A percentile compares a stretch with the other conserved stretches of the same genome.
phyloP scores from a whole-genome alignment of 2,329 filamentous ascomycete species.

The Aspergillus alliaceus region DNA sequence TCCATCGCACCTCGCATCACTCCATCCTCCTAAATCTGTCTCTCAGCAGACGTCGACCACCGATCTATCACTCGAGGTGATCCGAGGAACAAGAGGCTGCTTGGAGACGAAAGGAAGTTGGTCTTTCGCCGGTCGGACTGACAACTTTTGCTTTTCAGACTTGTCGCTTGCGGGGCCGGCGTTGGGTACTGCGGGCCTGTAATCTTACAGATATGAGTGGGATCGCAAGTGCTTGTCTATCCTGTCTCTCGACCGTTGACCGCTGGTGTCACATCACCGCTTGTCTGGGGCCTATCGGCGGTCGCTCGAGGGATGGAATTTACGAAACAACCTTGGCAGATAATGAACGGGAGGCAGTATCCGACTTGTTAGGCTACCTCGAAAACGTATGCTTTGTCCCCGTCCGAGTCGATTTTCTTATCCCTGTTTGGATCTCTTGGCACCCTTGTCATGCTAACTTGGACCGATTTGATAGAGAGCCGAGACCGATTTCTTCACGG shows the following conservation, averaged over 20 bases:
- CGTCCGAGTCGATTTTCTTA: slow-evolving; percentile 20
- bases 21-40: not conserved
- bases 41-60: not conserved
- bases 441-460: slow-evolving; percentile 17
- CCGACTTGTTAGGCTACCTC: slow-evolving; percentile 90
- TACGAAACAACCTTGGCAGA: slow-evolving; percentile 90
- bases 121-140: slow-evolving; percentile 10
- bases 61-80: not conserved
- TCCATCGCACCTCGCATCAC: slow-evolving; percentile 2
- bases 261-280: slow-evolving; percentile 46
- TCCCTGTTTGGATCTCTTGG: slow-evolving; percentile 5
- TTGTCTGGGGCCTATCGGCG: slow-evolving; percentile 50
- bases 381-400: slow-evolving; percentile 73
- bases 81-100: not conserved
- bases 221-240: slow-evolving; percentile 42
- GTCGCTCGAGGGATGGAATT: slow-evolving; percentile 75
- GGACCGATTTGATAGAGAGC: slow-evolving; percentile 63
- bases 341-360: slow-evolving; percentile 94
- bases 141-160: slow-evolving; percentile 9
- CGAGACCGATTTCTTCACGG: slow-evolving; percentile 97
- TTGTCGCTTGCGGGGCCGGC: slow-evolving; percentile 24
- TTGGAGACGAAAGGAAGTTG: not conserved
- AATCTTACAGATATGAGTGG: slow-evolving; percentile 35
- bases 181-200: slow-evolving; percentile 30
- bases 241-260: slow-evolving; percentile 43